Evolutionary conservation across 306 rosid species (phyloP), one percentile per base, ranked within the genome.

Genomic region (Alnus rubra): DNA sequence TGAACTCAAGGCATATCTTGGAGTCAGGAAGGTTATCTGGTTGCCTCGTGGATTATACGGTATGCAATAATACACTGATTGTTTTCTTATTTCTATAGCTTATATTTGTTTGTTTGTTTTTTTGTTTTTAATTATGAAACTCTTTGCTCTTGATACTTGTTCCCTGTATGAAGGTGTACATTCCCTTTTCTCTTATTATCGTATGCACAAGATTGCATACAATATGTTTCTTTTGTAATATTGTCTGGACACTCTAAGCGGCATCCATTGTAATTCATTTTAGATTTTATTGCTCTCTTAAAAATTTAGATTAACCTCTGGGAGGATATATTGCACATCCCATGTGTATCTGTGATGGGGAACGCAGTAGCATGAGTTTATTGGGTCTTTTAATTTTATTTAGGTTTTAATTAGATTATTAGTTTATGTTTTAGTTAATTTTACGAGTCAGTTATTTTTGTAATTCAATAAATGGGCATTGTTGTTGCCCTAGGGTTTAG

Each of bases 11-110:
- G 84, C 91, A 48, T 91, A 91, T 82, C 99, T 95, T 78, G 98
- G 94, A 78, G 87, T 93, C 86, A 77, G 53, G 73, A 93, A 95
- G 85, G 56, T 93, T 79, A 90, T 95, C 82, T 95, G 99, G 98
- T 85, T 95, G 86, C 96, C 97, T 84, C 92, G 80, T 81, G 98
- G 99, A 78, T 81, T 95, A 60, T 90, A 88, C 16, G 96, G 99
- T 95, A 93, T 31, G 39, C 69, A 76, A 71, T 60, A 78, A 70
- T 75, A 76, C 78, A 14, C n/a, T 37, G 74, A 70, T 71, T 60
- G 56, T 55, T 50, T 75, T 58, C 64, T 72, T 59, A 11, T 10
- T 67, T 52, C 47, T 19, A 35, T 71, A 10, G 83, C 69, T 53
- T 64, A 73, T 23, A 44, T 23, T 51, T 75, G 33, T 63, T 47